phyloP scores from a whole-genome alignment of 257 asterid genomes.

The Jaltomata sinuosa region DNA sequence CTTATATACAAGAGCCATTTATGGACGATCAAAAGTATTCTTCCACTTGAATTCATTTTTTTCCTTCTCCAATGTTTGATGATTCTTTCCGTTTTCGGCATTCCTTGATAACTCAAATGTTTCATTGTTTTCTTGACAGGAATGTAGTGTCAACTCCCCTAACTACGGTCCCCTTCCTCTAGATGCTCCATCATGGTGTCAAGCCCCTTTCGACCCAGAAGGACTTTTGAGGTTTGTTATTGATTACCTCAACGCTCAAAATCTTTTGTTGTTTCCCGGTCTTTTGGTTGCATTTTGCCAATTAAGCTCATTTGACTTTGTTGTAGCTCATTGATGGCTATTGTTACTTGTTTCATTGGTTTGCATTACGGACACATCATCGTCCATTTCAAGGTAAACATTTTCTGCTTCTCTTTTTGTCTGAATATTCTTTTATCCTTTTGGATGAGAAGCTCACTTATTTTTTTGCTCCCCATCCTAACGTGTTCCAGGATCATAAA shows the following conservation, averaged over 20 bases:
- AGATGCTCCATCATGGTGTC: slow-evolving; percentile 71
- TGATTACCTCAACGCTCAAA: background rate
- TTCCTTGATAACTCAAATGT: slow-evolving; percentile 3
- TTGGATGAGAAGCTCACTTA: background rate
- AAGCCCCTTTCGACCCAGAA: slow-evolving; percentile 73
- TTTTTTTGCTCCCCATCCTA: background rate
- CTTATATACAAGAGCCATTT: slow-evolving; percentile 42
- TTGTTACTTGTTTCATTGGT: slow-evolving; percentile 50
- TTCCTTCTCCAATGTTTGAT: background rate
- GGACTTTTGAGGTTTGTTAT: slow-evolving; percentile 54
- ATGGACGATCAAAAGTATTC: slow-evolving; percentile 42
- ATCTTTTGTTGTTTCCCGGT: background rate
- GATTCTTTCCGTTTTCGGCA: background rate
- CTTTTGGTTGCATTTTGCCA: background rate
- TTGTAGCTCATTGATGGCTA: slow-evolving; percentile 62
- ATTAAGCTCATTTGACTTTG: slow-evolving; percentile 15
- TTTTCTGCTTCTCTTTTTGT: background rate
- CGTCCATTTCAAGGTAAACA: slow-evolving; percentile 53
- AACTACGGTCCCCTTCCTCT: slow-evolving; percentile 66
- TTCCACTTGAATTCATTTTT: background rate
- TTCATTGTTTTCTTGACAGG: slow-evolving; percentile 26
- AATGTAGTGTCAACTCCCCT: slow-evolving; percentile 67
- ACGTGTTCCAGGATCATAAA: slow-evolving; percentile 48
- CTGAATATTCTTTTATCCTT: background rate
- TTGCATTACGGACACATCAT: slow-evolving; percentile 58